phyloP scores from a whole-genome alignment of 2,329 filamentous ascomycete species.

The Trichoderma sp. region DNA sequence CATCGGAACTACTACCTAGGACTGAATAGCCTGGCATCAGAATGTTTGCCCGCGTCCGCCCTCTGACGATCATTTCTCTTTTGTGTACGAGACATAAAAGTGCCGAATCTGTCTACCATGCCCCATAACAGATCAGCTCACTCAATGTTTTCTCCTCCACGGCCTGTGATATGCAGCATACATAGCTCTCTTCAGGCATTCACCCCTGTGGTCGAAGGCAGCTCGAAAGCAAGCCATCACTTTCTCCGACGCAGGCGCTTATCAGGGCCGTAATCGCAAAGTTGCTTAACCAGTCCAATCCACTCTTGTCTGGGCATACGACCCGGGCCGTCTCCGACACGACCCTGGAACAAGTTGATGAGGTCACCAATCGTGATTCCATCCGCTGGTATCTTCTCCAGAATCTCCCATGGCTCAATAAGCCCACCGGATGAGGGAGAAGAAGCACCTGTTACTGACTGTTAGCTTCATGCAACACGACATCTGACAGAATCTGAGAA shows the following conservation, averaged over 20 bases:
- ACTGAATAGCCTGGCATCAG: background rate
- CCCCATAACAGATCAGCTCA: background rate
- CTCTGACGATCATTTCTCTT: background rate
- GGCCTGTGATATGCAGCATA: background rate
- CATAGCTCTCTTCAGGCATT: too few relatives aligned
- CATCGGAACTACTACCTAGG: background rate
- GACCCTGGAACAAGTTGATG: slow-evolving; percentile 56
- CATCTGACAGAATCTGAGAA: background rate
- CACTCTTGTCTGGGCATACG: slow-evolving; percentile 58
- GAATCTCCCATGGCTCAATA: slow-evolving; percentile 56
- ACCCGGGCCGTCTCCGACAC: slow-evolving; percentile 55
- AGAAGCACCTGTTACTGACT: slow-evolving; percentile 35
- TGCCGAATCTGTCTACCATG: background rate
- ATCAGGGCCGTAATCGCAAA: slow-evolving; percentile 56
- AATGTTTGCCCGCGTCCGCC: slow-evolving; percentile 1
- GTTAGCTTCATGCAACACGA: slow-evolving; percentile 13
- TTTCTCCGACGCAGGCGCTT: slow-evolving; percentile 54
- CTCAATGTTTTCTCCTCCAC: background rate
- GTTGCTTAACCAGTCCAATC: slow-evolving; percentile 60
- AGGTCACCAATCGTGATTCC: slow-evolving; percentile 60
- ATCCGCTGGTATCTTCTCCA: slow-evolving; percentile 55
- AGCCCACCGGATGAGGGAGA: slow-evolving; percentile 40
- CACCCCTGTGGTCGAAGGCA: too few relatives aligned
- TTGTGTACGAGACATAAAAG: background rate
- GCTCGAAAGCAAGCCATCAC: slow-evolving; percentile 30